These are phyloP conservation scores for Pleurotus eryngii DNA, from an alignment of 768 basidiomycete genomes.

Conservation along the genomic window DNA sequence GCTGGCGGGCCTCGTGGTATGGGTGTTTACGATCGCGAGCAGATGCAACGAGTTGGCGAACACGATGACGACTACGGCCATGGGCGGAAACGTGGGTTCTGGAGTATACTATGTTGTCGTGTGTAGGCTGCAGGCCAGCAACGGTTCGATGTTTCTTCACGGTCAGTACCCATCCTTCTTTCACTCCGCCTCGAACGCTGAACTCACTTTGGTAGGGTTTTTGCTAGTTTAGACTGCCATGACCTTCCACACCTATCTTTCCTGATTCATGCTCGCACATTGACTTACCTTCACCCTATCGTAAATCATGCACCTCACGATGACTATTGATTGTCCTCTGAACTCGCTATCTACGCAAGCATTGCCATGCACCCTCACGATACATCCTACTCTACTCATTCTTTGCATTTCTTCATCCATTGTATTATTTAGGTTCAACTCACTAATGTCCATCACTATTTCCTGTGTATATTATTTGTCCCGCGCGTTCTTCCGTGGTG, in stretches of 20 bases:
- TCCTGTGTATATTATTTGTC: slow-evolving; percentile 7
- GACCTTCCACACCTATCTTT: slow-evolving; percentile 5
- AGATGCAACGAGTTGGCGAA: slow-evolving; percentile 55
- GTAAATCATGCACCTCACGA: slow-evolving; percentile 11
- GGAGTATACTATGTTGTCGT: slow-evolving; percentile 66
- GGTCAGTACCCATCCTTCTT: too few relatives aligned
- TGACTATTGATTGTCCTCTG: not conserved
- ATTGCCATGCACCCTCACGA: slow-evolving; percentile 14
- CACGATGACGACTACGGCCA: slow-evolving; percentile 65
- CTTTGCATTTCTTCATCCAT: slow-evolving; percentile 16
- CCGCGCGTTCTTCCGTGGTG: slow-evolving; percentile 1
- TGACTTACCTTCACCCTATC: slow-evolving; percentile 6
- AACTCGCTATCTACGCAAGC: not conserved
- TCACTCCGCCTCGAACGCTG: too few relatives aligned
- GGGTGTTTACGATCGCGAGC: slow-evolving; percentile 65
- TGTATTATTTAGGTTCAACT: slow-evolving; percentile 31
- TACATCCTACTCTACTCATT: slow-evolving; percentile 18
- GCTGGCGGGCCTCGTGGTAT: slow-evolving; percentile 44
- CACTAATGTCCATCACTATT: slow-evolving; percentile 22
- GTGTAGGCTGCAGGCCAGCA: slow-evolving; percentile 40
- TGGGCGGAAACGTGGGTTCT: slow-evolving; percentile 58
- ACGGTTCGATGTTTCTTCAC: slow-evolving; percentile 14
- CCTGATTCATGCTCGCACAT: slow-evolving; percentile 2
- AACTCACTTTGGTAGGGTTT: too few relatives aligned
- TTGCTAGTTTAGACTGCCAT: not conserved